Percentiles rank a stretch among this genome's conserved stretches.
Evolutionary conservation across 2,329 filamentous ascomycete species (phyloP).

Genomic region (Pseudomassariella vexata): DNA sequence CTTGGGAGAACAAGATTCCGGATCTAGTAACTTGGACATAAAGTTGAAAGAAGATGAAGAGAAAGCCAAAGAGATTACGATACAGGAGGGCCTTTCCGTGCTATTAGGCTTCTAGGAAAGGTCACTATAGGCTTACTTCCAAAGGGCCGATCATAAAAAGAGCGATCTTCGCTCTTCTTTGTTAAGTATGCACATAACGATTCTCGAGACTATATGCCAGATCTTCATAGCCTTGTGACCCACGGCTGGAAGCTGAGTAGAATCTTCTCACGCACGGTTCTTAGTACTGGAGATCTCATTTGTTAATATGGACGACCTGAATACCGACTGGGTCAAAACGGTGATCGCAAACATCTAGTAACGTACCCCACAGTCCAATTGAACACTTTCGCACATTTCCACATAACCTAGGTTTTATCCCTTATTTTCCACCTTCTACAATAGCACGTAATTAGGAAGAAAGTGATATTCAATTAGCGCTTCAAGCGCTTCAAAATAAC

Average conservation of each 20-base stretch:
- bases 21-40: too few relatives aligned
- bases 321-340: not conserved
- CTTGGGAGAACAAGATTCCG: not conserved
- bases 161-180: too few relatives aligned
- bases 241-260: not conserved
- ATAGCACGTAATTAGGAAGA: too few relatives aligned
- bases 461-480: too few relatives aligned
- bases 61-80: not conserved
- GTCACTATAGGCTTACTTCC: too few relatives aligned
- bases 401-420: too few relatives aligned
- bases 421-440: too few relatives aligned
- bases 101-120: constrained; percentile 9
- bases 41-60: constrained; percentile 1
- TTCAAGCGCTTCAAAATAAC: too few relatives aligned
- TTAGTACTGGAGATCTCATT: not conserved
- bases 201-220: not conserved
- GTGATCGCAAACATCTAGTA: not conserved
- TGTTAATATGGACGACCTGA: not conserved
- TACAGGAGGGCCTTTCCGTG: constrained; percentile 5
- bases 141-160: too few relatives aligned
- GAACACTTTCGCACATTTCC: too few relatives aligned
- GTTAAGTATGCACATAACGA: constrained; percentile 1
- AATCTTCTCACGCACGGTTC: not conserved
- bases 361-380: too few relatives aligned
- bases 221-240: not conserved